Percentiles rank a stretch among this genome's conserved stretches.
Evolutionary conservation across 2,329 filamentous ascomycete genomes (phyloP).

Genomic region (Colletotrichum costaricense): DNA sequence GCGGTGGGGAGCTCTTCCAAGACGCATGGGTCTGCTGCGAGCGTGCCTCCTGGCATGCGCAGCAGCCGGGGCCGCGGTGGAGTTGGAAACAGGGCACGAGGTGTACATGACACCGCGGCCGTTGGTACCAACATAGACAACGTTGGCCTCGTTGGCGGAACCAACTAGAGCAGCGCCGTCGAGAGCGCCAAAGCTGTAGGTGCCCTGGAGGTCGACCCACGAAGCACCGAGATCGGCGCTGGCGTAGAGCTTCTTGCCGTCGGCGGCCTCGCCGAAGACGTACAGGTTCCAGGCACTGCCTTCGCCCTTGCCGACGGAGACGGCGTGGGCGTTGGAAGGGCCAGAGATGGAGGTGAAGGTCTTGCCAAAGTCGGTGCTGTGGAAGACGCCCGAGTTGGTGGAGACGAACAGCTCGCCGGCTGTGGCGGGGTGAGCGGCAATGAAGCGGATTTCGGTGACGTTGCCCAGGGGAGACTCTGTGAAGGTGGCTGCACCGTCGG

Average conservation of each 20-base stretch:
- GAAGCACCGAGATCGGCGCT: conserved; percentile 54
- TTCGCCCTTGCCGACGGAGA: conserved; percentile 56
- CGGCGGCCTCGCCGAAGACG: conserved; percentile 56
- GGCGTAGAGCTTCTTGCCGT: conserved; percentile 57
- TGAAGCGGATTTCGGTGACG: conserved; percentile 61
- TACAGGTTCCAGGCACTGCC: conserved; percentile 57
- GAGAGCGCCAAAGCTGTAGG: conserved; percentile 57
- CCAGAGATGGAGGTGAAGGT: conserved; percentile 54
- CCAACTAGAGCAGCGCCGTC: conserved; percentile 53
- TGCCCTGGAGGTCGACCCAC: conserved; percentile 60
- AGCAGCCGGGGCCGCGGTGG: neutral
- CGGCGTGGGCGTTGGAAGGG: conserved; percentile 53
- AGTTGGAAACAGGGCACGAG: conserved; percentile 20
- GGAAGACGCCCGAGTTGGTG: conserved; percentile 65
- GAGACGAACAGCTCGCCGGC: conserved; percentile 72
- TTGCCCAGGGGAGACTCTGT: conserved; percentile 48
- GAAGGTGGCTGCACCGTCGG: conserved; percentile 59
- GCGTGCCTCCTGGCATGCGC: neutral
- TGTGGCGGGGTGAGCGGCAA: conserved; percentile 66
- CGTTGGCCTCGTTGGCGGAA: conserved; percentile 56
- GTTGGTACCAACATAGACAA: conserved; percentile 63
- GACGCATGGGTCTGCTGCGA: conserved; percentile 6
- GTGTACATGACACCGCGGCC: conserved; percentile 57
- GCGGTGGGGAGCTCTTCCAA: neutral
- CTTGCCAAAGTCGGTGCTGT: conserved; percentile 61